phyloP scores from a whole-genome alignment of 2,329 filamentous ascomycete species.

The Verruconis gallopava region DNA sequence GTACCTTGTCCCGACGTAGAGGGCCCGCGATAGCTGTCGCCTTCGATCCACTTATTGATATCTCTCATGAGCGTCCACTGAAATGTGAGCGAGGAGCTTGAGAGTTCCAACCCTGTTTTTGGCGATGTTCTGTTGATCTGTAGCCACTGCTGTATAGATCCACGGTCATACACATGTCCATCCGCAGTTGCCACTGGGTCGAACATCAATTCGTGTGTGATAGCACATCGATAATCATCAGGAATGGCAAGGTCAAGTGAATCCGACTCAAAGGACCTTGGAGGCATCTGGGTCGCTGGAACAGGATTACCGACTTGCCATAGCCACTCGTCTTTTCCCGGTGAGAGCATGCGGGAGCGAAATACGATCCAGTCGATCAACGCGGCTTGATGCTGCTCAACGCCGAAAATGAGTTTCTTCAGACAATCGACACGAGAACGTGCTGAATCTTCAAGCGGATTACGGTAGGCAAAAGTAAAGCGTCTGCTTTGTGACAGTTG shows the following conservation, averaged over 20 bases:
- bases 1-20: neutral
- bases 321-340: neutral
- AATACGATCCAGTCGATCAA: neutral
- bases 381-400: neutral
- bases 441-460: neutral
- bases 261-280: neutral
- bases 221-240: conserved; percentile 19
- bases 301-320: neutral
- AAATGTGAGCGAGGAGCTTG: neutral
- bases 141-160: conserved; percentile 24
- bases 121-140: conserved; percentile 20
- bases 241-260: conserved; percentile 15
- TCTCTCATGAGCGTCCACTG: neutral
- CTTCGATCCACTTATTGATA: neutral
- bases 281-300: neutral
- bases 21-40: no score
- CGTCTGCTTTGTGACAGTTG: neutral
- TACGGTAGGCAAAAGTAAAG: neutral
- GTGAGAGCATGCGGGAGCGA: neutral
- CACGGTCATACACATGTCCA: conserved; percentile 22
- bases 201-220: conserved; percentile 21
- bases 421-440: neutral
- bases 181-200: conserved; percentile 24
- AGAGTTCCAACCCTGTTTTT: conserved; percentile 11
- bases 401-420: neutral